Conservation (phyloP, 1,284 basidiomycete genomes). For the Leccinum griseonigrum region DNA sequence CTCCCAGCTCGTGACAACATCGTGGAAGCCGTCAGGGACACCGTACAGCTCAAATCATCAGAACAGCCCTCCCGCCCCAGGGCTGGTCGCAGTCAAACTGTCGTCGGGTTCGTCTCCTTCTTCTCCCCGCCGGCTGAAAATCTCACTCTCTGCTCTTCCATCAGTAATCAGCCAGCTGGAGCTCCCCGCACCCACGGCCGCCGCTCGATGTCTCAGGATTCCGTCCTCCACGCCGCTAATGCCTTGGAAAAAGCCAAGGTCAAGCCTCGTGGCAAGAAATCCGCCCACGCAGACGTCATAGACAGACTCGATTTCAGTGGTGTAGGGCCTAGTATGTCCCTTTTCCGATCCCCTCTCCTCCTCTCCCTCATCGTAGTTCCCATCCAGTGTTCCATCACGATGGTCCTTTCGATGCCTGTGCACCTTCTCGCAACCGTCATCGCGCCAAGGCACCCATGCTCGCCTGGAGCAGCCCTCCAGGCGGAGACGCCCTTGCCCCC, state of each 20-base stretch:
- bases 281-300: conserved; percentile 65
- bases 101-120: conserved; percentile 35
- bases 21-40: conserved; percentile 63
- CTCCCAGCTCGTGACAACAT: conserved; percentile 40
- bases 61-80: conserved; percentile 41
- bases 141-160: conserved; percentile 8
- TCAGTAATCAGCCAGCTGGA: conserved; percentile 22
- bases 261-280: conserved; percentile 62
- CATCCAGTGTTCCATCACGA: conserved; percentile 81
- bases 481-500: conserved; percentile 37
- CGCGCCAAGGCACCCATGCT: conserved; percentile 76
- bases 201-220: conserved; percentile 72
- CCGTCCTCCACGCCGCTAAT: conserved; percentile 40
- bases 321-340: conserved; percentile 69
- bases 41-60: conserved; percentile 45
- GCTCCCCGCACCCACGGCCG: conserved; percentile 42
- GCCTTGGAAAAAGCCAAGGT: conserved; percentile 54
- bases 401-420: conserved; percentile 85
- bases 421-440: conserved; percentile 80
- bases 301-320: conserved; percentile 64
- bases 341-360: not conserved
- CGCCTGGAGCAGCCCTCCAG: conserved; percentile 61
- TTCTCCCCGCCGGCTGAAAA: conserved; percentile 5
- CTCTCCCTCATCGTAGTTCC: conserved; percentile 10
- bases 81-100: conserved; percentile 47